A percentile compares a stretch with the other conserved stretches of the same genome.
Evolutionary conservation across 1,139 yeast species (phyloP).

Genomic region (Kluyveromyces marxianus): DNA sequence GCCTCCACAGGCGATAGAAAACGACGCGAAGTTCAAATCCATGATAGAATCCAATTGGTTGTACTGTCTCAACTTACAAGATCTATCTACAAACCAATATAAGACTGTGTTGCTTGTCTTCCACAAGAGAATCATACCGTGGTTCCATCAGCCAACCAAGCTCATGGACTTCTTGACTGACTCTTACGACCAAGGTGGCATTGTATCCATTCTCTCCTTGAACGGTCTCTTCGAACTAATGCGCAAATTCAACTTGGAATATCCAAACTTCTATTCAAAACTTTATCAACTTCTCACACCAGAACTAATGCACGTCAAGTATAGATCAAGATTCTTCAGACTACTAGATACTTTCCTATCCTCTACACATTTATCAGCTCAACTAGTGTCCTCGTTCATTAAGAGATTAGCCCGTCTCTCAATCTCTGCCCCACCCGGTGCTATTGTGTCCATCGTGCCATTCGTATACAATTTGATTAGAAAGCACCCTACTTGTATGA

Average conservation of each 20-base stretch:
- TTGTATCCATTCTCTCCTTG: slow-evolving; percentile 71
- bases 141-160: slow-evolving; percentile 68
- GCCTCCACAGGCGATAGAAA: slow-evolving; percentile 50
- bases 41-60: slow-evolving; percentile 69
- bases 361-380: slow-evolving; percentile 81
- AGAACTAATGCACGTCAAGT: slow-evolving; percentile 64
- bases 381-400: slow-evolving; percentile 81
- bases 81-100: slow-evolving; percentile 47
- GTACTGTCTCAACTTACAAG: slow-evolving; percentile 42
- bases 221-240: slow-evolving; percentile 85
- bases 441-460: slow-evolving; percentile 82
- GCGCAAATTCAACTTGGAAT: slow-evolving; percentile 76
- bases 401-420: slow-evolving; percentile 72
- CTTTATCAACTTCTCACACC: slow-evolving; percentile 75
- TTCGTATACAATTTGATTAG: slow-evolving; percentile 82
- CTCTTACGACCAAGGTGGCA: slow-evolving; percentile 60
- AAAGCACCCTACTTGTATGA: slow-evolving; percentile 91
- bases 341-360: slow-evolving; percentile 77
- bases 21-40: slow-evolving; percentile 50
- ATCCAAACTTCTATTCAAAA: slow-evolving; percentile 83
- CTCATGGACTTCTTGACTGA: slow-evolving; percentile 92
- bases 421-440: slow-evolving; percentile 80
- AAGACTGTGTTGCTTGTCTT: slow-evolving; percentile 60
- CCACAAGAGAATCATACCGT: slow-evolving; percentile 81
- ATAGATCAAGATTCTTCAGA: slow-evolving; percentile 83